A percentile compares a stretch with the other conserved stretches of the same genome.
Evolutionary conservation across 345 rosid species (phyloP).

Genomic region (Draba incana): DNA sequence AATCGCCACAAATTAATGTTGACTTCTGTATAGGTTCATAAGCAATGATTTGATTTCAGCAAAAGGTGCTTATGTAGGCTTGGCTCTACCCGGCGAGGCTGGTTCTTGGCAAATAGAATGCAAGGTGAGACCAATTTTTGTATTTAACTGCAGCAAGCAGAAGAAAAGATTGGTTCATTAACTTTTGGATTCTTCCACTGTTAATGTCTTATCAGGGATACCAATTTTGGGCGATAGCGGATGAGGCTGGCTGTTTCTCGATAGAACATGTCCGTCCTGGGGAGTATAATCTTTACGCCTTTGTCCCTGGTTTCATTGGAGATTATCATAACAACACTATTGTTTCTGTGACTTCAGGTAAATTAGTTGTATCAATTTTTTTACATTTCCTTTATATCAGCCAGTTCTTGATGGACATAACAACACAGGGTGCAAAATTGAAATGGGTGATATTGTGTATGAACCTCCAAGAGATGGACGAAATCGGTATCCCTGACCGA

Average conservation of each 20-base stretch:
- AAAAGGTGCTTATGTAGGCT: slow-evolving; percentile 69
- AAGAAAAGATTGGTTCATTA: background rate
- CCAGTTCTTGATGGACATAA: slow-evolving; percentile 28
- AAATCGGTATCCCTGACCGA: slow-evolving; percentile 93
- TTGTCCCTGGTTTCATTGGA: slow-evolving; percentile 89
- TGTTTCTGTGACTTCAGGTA: slow-evolving; percentile 67
- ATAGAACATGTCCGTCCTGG: slow-evolving; percentile 61
- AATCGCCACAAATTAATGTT: background rate
- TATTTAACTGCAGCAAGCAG: background rate
- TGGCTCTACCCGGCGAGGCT: slow-evolving; percentile 72
- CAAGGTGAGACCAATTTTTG: slow-evolving; percentile 52
- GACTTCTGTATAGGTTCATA: slow-evolving; percentile 50
- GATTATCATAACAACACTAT: slow-evolving; percentile 55
- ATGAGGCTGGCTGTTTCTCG: slow-evolving; percentile 63
- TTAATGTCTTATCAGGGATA: slow-evolving; percentile 55
- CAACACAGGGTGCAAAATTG: slow-evolving; percentile 51
- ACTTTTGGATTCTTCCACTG: slow-evolving; percentile 14
- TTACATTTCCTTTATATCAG: background rate
- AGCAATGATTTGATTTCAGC: slow-evolving; percentile 50
- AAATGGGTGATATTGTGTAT: slow-evolving; percentile 67
- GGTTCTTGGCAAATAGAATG: slow-evolving; percentile 91
- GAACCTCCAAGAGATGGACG: slow-evolving; percentile 95
- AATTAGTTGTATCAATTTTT: slow-evolving; percentile 8
- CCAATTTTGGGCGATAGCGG: slow-evolving; percentile 87
- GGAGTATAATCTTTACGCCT: slow-evolving; percentile 76